Conservation (phyloP, 2,329 filamentous ascomycete genomes). For the Lasiodiplodia sp. region DNA sequence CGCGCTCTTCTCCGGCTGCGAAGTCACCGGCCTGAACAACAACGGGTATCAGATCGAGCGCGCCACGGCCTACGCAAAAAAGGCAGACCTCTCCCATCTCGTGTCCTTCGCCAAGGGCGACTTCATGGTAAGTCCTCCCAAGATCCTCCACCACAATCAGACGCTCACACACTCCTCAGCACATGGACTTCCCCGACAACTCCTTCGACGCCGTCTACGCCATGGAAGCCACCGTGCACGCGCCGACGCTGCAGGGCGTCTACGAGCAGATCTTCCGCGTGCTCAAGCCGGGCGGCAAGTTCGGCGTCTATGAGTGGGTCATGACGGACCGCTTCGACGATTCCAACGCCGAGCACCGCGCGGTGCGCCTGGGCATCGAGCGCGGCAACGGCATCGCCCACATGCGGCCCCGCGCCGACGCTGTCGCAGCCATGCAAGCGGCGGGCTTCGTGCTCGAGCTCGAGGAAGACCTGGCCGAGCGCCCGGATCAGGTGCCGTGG, state of each 20-base stretch:
- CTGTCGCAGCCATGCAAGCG: conserved; percentile 80
- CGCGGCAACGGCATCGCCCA: conserved; percentile 96
- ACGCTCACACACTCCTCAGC: conserved; percentile 55
- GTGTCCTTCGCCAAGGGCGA: conserved; percentile 91
- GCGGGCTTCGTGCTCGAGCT: conserved; percentile 86
- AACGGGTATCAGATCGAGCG: conserved; percentile 99
- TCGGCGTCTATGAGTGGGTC: conserved; percentile 98
- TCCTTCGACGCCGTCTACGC: conserved; percentile 94
- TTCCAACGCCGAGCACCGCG: conserved; percentile 81
- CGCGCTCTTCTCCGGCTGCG: conserved; percentile 89
- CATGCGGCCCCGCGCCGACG: conserved; percentile 89
- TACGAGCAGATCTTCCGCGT: conserved; percentile 95
- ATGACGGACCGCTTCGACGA: conserved; percentile 98
- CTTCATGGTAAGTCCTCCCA: conserved; percentile 73
- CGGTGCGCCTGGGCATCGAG: conserved; percentile 95
- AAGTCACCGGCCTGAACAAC: conserved; percentile 95
- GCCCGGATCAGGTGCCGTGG: conserved; percentile 81
- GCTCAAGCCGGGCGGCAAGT: conserved; percentile 92
- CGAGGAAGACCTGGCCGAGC: conserved; percentile 84
- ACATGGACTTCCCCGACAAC: conserved; percentile 95
- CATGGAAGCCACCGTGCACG: conserved; percentile 96
- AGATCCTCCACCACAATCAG: conserved; percentile 20
- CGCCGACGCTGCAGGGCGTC: conserved; percentile 86
- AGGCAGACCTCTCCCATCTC: conserved; percentile 81
- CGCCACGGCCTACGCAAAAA: conserved; percentile 80